Percentiles rank a stretch among this genome's conserved stretches.
Evolutionary conservation across 2,329 filamentous ascomycete genomes (phyloP).

Genomic region (Parastagonospora avenae): DNA sequence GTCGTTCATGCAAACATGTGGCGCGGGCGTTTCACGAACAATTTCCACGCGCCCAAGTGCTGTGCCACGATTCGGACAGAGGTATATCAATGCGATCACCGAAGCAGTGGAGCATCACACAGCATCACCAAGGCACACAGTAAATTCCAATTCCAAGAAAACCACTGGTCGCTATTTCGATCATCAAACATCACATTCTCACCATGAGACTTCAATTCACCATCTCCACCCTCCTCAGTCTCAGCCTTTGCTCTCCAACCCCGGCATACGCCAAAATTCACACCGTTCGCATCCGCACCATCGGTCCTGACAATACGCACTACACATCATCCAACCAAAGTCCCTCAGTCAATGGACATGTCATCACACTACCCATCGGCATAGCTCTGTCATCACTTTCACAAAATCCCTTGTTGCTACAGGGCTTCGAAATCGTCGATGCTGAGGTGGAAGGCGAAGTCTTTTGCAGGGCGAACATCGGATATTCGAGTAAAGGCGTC

Average conservation of each 20-base stretch:
- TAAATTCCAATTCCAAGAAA: neutral
- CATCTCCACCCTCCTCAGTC: slow-evolving; percentile 6
- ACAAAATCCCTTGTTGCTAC: slow-evolving; percentile 16
- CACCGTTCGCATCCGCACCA: slow-evolving; percentile 16
- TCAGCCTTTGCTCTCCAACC: slow-evolving; percentile 8
- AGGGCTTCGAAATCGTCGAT: slow-evolving; percentile 19
- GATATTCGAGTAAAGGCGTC: slow-evolving; percentile 7
- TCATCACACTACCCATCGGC: slow-evolving; percentile 22
- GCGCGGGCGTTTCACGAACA: slow-evolving; percentile 6
- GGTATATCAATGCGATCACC: neutral
- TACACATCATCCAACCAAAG: slow-evolving; percentile 8
- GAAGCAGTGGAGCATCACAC: no score
- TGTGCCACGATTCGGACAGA: slow-evolving; percentile 12
- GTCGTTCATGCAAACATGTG: slow-evolving; percentile 9
- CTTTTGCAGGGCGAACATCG: slow-evolving; percentile 15
- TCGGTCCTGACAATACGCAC: slow-evolving; percentile 12
- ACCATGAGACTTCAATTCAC: slow-evolving; percentile 8
- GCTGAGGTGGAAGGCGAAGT: slow-evolving; percentile 15
- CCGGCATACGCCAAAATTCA: slow-evolving; percentile 6
- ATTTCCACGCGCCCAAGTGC: slow-evolving; percentile 13
- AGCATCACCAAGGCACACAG: no score
- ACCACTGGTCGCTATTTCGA: neutral
- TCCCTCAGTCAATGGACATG: slow-evolving; percentile 8
- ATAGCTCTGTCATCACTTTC: slow-evolving; percentile 22
- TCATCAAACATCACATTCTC: neutral